Evolutionary conservation across 2,329 filamentous ascomycete species (phyloP).

Genomic region (Pseudopyrenochaeta lycopersici): DNA sequence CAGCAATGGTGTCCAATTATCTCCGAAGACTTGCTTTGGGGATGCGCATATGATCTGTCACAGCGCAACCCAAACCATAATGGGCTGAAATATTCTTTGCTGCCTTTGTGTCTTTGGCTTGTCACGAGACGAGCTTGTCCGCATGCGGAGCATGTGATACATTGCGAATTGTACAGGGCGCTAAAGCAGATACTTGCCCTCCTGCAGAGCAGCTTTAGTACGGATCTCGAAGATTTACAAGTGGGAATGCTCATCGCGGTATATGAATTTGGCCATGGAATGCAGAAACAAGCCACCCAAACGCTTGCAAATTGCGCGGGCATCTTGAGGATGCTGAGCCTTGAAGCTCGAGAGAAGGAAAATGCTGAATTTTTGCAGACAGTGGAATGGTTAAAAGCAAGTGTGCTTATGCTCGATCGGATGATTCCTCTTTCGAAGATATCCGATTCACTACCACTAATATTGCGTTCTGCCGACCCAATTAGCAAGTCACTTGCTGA

Average conservation of each 20-base stretch:
- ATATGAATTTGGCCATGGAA: constrained; percentile 19
- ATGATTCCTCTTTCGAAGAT: constrained; percentile 8
- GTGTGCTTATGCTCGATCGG: constrained; percentile 22
- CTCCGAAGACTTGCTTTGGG: constrained; percentile 9
- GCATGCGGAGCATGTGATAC: constrained; percentile 2
- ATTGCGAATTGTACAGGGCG: constrained; percentile 12
- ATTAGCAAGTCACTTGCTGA: constrained; percentile 4
- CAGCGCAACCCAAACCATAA: background rate
- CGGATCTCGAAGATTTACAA: constrained; percentile 9
- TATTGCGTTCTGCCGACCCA: constrained; percentile 1
- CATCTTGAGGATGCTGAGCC: constrained; percentile 6
- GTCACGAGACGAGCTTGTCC: constrained; percentile 8
- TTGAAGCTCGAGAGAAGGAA: background rate
- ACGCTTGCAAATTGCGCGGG: constrained; percentile 10
- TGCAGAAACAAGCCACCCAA: constrained; percentile 12
- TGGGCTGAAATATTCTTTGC: constrained; percentile 7
- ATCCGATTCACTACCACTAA: constrained; percentile 1
- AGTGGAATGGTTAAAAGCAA: constrained; percentile 12
- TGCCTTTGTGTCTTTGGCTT: constrained; percentile 15
- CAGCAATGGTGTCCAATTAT: constrained; percentile 27
- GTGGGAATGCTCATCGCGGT: constrained; percentile 13
- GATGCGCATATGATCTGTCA: constrained; percentile 4
- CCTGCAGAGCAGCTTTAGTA: background rate
- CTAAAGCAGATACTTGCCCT: constrained; percentile 18
- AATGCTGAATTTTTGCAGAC: background rate